Base-by-base conservation (phyloP, 345 rosid genomes). In the Chamaenerion angustifolium region DNA sequence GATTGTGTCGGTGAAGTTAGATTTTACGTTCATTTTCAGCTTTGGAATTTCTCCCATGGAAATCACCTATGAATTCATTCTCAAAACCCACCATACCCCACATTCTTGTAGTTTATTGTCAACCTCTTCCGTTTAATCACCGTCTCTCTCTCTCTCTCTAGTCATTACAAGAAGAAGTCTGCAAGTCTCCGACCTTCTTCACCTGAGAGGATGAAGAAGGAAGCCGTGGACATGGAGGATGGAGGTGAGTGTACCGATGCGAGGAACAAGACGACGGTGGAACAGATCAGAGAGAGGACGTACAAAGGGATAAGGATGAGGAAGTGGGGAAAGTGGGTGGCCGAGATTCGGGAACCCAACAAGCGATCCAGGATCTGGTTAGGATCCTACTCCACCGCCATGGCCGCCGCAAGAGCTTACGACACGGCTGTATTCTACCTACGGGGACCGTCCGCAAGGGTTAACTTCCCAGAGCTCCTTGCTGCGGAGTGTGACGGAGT, bases 251-350 rank as follows among this genome's bases (percentile, higher is more conserved):
- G 45, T 16, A 42, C 55, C 9, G 15, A 18, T 14, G 66, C 23
- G 57, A 69, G 66, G 64, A 48, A 42, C 63, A 68, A 47, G 52
- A 15, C 12, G 16, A 51, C 40, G 21, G 25, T 46, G 56, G 46
- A 15, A 40, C 48, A 19, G 45, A 65, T 51, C 12, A 56, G 64
- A 12, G 85, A 75, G 51, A 71, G 81, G 64, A 79, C 69, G 16
- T 92, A 75, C 65, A 92, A 92, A 57, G 98, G 98, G 52, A 92
- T 92, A 61, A 80, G 98, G 85, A 92, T 92, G 98, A 76, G 98
- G 67, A 92, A 92, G 80, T 92, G 98, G 98, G 98, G 98, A 0
- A 92, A 92, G 64, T 92, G 98, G 98, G 98, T 92, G 18, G 98
- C 98, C 5, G 98, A 92, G 90, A 87, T 92, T 49, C 65, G 98